phyloP scores from a whole-genome alignment of 805 yeast species.

The Danielia reshetovae region DNA sequence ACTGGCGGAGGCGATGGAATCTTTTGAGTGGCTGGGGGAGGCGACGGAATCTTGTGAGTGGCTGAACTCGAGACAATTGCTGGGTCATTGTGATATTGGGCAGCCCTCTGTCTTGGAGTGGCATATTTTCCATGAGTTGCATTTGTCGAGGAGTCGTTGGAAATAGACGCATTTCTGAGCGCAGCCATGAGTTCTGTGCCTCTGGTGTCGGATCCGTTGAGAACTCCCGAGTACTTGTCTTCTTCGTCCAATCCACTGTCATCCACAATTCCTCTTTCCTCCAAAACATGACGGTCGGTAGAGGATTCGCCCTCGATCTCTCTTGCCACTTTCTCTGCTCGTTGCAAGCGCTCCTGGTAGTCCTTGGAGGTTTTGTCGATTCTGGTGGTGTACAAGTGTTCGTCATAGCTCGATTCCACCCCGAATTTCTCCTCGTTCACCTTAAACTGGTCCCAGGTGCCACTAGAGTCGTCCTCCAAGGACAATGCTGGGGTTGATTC shows the following conservation, averaged over 20 bases:
- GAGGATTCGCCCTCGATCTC: constrained; percentile 70
- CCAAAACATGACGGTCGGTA: constrained; percentile 78
- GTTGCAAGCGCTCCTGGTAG: constrained; percentile 55
- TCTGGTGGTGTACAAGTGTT: constrained; percentile 80
- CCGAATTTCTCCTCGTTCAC: constrained; percentile 90
- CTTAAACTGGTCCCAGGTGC: constrained; percentile 89
- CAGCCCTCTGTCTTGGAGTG: constrained; percentile 55
- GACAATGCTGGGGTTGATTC: constrained; percentile 28
- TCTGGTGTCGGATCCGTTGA: constrained; percentile 34
- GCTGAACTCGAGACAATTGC: constrained; percentile 59
- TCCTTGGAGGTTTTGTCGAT: constrained; percentile 69
- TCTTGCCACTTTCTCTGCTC: constrained; percentile 74
- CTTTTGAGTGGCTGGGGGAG: constrained; percentile 3
- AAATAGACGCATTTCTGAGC: constrained; percentile 29
- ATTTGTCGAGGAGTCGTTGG: constrained; percentile 13
- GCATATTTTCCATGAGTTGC: constrained; percentile 41
- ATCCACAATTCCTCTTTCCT: constrained; percentile 84
- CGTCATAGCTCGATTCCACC: constrained; percentile 78
- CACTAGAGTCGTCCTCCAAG: constrained; percentile 33
- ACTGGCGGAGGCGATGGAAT: neutral
- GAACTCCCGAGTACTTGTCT: constrained; percentile 87
- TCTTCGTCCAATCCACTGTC: constrained; percentile 93
- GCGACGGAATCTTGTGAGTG: constrained; percentile 11
- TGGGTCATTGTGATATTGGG: constrained; percentile 56
- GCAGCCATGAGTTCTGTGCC: constrained; percentile 49